phyloP scores from a whole-genome alignment of 2,329 filamentous ascomycete species.

The Neofusicoccum laricinum region DNA sequence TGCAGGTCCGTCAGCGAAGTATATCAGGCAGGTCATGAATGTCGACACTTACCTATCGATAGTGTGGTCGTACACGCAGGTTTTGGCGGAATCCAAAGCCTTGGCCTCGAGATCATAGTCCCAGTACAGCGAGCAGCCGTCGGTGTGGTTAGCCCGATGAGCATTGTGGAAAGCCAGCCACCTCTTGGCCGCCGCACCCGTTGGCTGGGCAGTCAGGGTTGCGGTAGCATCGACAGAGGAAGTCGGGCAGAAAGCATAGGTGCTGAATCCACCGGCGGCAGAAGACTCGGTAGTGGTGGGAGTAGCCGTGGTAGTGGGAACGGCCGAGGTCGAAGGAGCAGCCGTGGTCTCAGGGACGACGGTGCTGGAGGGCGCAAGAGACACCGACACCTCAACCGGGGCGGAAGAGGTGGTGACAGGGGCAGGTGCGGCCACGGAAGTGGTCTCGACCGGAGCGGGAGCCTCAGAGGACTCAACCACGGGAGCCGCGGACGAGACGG shows the following conservation, averaged over 20 bases:
- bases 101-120: conserved; percentile 60
- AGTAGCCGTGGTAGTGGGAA: neutral
- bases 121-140: conserved; percentile 60
- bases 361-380: neutral
- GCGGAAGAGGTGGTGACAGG: neutral
- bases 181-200: conserved; percentile 28
- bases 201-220: neutral
- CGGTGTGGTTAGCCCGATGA: conserved; percentile 80
- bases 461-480: neutral
- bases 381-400: neutral
- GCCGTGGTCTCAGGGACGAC: neutral
- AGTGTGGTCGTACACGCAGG: conserved; percentile 68
- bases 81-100: conserved; percentile 61
- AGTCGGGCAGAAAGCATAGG: conserved; percentile 20
- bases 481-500: neutral
- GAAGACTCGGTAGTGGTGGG: neutral
- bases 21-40: neutral
- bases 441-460: neutral
- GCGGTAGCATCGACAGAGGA: neutral
- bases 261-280: conserved; percentile 15
- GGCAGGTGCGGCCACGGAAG: neutral
- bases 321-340: neutral
- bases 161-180: conserved; percentile 75
- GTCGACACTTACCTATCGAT: neutral
- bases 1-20: conserved; percentile 31